These are phyloP conservation scores for Chlamydomonas sphaeroides DNA, from an alignment of 139 green algal genomes.

Conservation along the genomic window DNA sequence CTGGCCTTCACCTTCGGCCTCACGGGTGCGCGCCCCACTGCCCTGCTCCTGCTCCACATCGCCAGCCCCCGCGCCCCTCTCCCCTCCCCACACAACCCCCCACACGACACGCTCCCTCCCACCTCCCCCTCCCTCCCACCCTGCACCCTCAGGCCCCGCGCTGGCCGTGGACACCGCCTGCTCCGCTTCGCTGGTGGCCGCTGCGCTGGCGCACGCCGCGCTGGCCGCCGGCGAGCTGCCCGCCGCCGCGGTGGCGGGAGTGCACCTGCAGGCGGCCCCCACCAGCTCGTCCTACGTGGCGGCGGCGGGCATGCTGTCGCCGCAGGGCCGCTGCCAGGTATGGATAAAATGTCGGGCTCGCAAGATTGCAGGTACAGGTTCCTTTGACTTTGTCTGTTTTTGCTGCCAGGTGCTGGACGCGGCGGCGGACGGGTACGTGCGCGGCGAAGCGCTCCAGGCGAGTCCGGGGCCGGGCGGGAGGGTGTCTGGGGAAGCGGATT, in stretches of 20 bases:
- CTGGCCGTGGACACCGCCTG: conserved; percentile 79
- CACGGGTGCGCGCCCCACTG: conserved; percentile 39
- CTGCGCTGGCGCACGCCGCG: conserved; percentile 52
- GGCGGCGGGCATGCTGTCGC: conserved; percentile 77
- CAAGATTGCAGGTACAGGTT: no score
- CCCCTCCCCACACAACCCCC: no score
- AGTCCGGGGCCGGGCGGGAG: no score
- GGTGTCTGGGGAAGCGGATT: no score
- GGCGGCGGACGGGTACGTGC: conserved; percentile 83
- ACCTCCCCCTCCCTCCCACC: no score
- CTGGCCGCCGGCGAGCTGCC: background rate
- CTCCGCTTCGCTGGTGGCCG: conserved; percentile 68
- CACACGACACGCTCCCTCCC: no score
- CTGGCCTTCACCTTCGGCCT: conserved; percentile 75
- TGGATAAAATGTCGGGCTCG: no score
- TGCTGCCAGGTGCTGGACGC: conserved; percentile 83
- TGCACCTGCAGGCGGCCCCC: conserved; percentile 60
- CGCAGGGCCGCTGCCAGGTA: conserved; percentile 78
- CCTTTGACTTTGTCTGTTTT: no score
- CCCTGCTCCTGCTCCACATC: no score
- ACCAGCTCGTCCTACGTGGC: conserved; percentile 60
- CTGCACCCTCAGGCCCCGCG: conserved; percentile 52
- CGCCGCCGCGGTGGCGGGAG: conserved; percentile 57
- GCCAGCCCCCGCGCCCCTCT: no score
- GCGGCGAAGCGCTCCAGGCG: conserved; percentile 68